Conservation (phyloP, 805 yeast species). For the Candida sithepensis region DNA sequence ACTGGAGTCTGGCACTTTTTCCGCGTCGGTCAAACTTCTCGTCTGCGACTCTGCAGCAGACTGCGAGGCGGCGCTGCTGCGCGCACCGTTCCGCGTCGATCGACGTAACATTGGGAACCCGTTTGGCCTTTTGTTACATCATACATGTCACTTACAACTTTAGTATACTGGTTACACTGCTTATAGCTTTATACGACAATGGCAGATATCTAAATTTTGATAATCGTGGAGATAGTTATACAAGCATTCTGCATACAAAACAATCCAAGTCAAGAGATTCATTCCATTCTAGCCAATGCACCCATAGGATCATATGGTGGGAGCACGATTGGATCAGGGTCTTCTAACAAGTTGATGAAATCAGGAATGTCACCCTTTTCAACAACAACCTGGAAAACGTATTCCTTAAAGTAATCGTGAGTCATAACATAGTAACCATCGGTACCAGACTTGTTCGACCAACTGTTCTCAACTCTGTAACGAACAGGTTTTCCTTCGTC, state of each 20-base stretch:
- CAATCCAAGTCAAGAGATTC: not conserved
- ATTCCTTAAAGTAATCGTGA: conserved; percentile 70
- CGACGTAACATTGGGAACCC: no score
- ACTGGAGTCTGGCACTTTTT: no score
- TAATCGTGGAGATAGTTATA: not conserved
- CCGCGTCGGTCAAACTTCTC: no score
- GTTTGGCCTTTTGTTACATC: no score
- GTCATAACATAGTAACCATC: conserved; percentile 72
- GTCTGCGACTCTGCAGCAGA: no score
- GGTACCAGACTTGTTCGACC: conserved; percentile 67
- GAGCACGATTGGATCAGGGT: conserved; percentile 46
- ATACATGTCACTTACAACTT: no score
- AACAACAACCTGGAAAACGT: conserved; percentile 68
- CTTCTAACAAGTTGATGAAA: conserved; percentile 38
- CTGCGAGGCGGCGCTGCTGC: no score
- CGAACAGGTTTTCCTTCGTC: conserved; percentile 56
- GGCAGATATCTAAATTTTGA: no score
- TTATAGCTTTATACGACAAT: no score
- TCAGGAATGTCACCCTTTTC: conserved; percentile 45
- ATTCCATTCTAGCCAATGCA: conserved; percentile 46
- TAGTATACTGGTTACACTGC: no score
- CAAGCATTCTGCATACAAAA: not conserved
- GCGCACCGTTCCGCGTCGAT: no score
- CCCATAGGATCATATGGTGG: conserved; percentile 84
- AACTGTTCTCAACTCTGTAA: conserved; percentile 74